Percentiles rank a stretch among this genome's conserved stretches.
Evolutionary conservation across 2,329 filamentous ascomycete species (phyloP).

Genomic region (Phyllosticta citribraziliensis): DNA sequence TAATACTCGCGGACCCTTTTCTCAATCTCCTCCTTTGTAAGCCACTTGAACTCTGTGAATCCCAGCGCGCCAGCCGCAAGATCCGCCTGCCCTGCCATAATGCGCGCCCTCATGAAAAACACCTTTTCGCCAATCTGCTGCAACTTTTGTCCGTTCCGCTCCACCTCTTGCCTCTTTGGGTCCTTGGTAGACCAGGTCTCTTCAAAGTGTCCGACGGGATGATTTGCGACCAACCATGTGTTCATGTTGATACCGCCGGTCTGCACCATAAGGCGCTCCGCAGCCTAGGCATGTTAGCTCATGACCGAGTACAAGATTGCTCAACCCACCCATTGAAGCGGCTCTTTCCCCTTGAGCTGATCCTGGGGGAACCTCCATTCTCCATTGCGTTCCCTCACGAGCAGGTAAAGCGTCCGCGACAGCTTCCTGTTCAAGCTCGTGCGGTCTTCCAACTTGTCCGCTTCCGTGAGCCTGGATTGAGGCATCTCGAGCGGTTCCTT

Average conservation of each 20-base stretch:
- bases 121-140: constrained; percentile 62
- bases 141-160: neutral
- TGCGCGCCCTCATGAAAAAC: constrained; percentile 93
- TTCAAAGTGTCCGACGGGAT: constrained; percentile 73
- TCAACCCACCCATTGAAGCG: constrained; percentile 65
- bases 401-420: constrained; percentile 74
- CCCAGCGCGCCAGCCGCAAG: constrained; percentile 61
- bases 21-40: constrained; percentile 79
- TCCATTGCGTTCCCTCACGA: constrained; percentile 64
- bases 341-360: constrained; percentile 59
- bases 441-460: constrained; percentile 64
- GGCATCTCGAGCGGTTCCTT: constrained; percentile 63
- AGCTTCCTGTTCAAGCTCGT: constrained; percentile 70
- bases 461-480: constrained; percentile 61
- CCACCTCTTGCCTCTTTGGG: constrained; percentile 17
- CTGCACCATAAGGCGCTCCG: constrained; percentile 65
- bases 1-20: constrained; percentile 57
- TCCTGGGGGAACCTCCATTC: constrained; percentile 77
- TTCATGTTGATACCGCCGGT: constrained; percentile 93
- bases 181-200: constrained; percentile 39
- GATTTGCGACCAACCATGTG: constrained; percentile 90
- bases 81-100: constrained; percentile 93
- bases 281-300: constrained; percentile 49
- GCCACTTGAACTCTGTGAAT: constrained; percentile 79
- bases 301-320: neutral